Evolutionary conservation across 2,329 filamentous ascomycete species (phyloP).

Genomic region (Atkinsonella hypoxylon): DNA sequence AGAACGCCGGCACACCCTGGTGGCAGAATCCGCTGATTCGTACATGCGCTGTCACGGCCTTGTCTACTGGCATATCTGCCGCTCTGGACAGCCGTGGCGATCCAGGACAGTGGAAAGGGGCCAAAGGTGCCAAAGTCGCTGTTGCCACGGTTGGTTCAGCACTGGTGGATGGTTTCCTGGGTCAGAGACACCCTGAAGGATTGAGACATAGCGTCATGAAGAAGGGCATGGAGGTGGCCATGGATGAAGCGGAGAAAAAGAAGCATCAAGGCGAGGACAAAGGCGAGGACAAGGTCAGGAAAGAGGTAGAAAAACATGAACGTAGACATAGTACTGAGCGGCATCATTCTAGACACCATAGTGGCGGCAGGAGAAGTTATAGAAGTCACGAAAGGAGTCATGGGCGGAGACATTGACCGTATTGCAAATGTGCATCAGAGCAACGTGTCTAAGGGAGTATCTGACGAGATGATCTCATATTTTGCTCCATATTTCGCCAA

Average conservation of each 20-base stretch:
- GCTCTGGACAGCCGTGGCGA: constrained; percentile 34
- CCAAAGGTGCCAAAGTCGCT: constrained; percentile 36
- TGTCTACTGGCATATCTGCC: constrained; percentile 35
- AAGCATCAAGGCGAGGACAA: constrained; percentile 1
- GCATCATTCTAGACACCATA: neutral
- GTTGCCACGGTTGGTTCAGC: constrained; percentile 37
- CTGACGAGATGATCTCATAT: no score
- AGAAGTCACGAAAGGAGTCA: neutral
- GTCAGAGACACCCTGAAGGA: constrained; percentile 19
- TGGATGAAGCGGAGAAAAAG: constrained; percentile 7
- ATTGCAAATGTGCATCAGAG: neutral
- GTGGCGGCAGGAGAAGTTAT: neutral
- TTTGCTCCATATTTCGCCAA: no score
- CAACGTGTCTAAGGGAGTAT: no score
- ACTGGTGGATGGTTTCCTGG: constrained; percentile 33
- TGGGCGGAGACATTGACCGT: neutral
- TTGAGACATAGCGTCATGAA: constrained; percentile 8
- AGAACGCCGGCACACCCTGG: constrained; percentile 13
- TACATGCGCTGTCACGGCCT: constrained; percentile 31
- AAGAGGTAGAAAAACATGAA: neutral
- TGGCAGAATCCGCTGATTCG: constrained; percentile 26
- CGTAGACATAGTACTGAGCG: neutral
- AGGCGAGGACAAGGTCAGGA: neutral
- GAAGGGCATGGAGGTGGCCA: constrained; percentile 6
- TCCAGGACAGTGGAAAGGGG: constrained; percentile 32